These are phyloP conservation scores for Suillus subalutaceus DNA, from an alignment of 768 basidiomycete genomes.

Conservation along the genomic window DNA sequence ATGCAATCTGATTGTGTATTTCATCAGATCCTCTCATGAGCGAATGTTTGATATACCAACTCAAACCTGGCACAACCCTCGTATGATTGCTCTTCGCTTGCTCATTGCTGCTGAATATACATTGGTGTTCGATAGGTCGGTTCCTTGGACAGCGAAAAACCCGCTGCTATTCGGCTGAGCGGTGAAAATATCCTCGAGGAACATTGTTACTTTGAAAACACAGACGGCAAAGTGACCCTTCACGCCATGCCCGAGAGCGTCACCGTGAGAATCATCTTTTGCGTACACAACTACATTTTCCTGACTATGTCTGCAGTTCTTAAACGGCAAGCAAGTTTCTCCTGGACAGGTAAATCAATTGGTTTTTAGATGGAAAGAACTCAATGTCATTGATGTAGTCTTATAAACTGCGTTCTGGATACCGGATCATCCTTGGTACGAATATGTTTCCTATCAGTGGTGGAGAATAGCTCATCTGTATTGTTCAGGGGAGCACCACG, in stretches of 20 bases:
- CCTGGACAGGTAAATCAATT: conserved; percentile 65
- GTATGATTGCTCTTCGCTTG: conserved; percentile 41
- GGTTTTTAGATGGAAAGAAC: background rate
- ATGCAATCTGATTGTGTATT: conserved; percentile 17
- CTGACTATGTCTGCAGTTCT: conserved; percentile 55
- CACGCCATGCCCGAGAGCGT: conserved; percentile 79
- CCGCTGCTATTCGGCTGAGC: conserved; percentile 88
- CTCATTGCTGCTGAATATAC: conserved; percentile 17
- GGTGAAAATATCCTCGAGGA: conserved; percentile 91
- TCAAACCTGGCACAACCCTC: conserved; percentile 83
- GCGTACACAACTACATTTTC: conserved; percentile 10
- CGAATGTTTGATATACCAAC: conserved; percentile 91
- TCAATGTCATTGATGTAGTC: conserved; percentile 42
- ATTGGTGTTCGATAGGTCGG: conserved; percentile 60
- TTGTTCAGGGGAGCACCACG: conserved; percentile 84
- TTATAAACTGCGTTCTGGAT: conserved; percentile 90
- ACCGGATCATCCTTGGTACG: conserved; percentile 92
- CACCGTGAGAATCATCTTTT: conserved; percentile 57
- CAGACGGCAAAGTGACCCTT: conserved; percentile 81
- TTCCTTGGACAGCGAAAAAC: conserved; percentile 79
- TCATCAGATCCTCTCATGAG: conserved; percentile 90
- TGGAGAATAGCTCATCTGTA: conserved; percentile 11
- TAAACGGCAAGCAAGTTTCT: conserved; percentile 89
- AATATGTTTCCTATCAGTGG: conserved; percentile 4
- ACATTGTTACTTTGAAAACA: conserved; percentile 91